Evolutionary conservation across 116 monocot species (phyloP), one percentile per base, ranked within the genome.

Genomic region (Zostera marina): DNA sequence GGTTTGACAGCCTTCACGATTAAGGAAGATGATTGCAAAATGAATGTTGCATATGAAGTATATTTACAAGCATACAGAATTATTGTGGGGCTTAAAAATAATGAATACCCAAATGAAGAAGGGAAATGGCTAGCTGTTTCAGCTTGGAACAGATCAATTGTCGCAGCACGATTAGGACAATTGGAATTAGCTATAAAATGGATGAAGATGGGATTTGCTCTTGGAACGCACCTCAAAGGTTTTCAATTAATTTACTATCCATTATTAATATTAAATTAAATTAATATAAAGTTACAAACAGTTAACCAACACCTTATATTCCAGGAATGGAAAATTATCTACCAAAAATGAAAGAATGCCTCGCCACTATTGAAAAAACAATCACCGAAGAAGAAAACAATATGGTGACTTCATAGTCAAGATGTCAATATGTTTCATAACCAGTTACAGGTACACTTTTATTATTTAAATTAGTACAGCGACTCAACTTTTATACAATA

Each of bases 191-290:
- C 84, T 1, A 77, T 58, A 60, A 96, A 61, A 44, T 88, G 96
- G 96, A 88, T 96, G 89, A 96, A 77, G 22, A 73, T 96, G 70
- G 85, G 88, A 4, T 49, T 96, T 56, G 85, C 88, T 66, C 48
- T 96, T 5, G 76, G 82, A 2, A 61, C 63, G 53, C 81, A 72
- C 11, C 44, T 80, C 3, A 41, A 21, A 2, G 77, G 82, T 52
- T 81, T 94, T 81, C 72, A 26, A 14, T n/a, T n/a, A 12, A 9
- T 12, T 21, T 21, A 51, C 6, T 13, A 32, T 32, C 32, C 32
- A 32, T 32, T 32, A 32, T 3, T 32, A 0, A 32, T 51, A 51
- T 9, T 26, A 32, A 55, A 55, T 14, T 23, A 38, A 32, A 32
- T 14, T 14, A 26, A 55, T 5, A 55, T 22, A 54, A 54, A 3